Base-by-base conservation (phyloP, 2,329 filamentous ascomycete genomes). In the Lachnellula occidentalis region DNA sequence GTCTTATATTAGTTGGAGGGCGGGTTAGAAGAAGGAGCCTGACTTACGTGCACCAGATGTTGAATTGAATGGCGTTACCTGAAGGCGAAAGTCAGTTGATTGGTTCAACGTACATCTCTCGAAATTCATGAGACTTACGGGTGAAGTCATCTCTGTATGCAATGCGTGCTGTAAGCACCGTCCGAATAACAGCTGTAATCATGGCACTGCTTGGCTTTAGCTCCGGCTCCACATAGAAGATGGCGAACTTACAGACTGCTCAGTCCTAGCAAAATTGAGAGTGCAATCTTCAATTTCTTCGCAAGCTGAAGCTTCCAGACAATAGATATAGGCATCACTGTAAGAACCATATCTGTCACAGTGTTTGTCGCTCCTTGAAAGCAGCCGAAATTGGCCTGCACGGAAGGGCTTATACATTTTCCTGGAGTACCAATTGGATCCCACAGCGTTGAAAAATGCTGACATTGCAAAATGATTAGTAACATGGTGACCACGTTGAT, bases 231-330 rank as follows among this genome's bases (percentile, higher is more conserved):
- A 21, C 9, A 34, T 34, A 6, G 31, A 36, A 21, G n/a, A 14
- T 8, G 34, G 22, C 31, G 14, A 36, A 45, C 57, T 48, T 43
- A 57, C 57, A 59, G 53, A 6, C 50, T 36, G 46, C 54, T 57
- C 1, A 57, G 22, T 11, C 54, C 54, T 5, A 59, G 50, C 8
- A 59, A 31, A 36, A 57, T 19, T 8, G 24, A 45, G 11, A 59
- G 34, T 6, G 52, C 55, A 15, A 58, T 15, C 34, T 59, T 59
- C 3, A 57, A 34, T 5, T 41, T 54, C 7, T 34, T 8, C 19
- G 37, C 49, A 14, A 59, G 56, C 11, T 58, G 51, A n/a, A 59
- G 48, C 2, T 34, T 52, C 52, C 50, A 57, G 17, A 59, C 45
- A 8, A 59, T 54, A 3, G n/a, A 34, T 11, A 37, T 24, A 6